These are phyloP conservation scores for Cercospora nicotianae DNA, from an alignment of 2,329 filamentous ascomycete species.

Conservation along the genomic window DNA sequence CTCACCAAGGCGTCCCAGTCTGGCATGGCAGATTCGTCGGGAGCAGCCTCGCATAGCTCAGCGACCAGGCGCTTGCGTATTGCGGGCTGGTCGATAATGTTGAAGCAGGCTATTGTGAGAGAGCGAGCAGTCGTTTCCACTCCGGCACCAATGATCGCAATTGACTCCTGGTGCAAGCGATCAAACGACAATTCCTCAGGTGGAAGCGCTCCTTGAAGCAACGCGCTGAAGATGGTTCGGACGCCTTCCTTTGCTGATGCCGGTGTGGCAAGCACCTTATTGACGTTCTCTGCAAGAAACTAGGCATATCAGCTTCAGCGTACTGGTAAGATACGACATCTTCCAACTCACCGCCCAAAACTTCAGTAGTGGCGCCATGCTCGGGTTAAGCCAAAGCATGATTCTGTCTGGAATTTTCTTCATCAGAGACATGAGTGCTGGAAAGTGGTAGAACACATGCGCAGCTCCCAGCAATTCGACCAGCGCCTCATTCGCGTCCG, in stretches of 20 bases:
- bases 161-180: conserved; percentile 44
- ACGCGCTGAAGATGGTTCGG: conserved; percentile 17
- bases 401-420: background rate
- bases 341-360: background rate
- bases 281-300: background rate
- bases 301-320: background rate
- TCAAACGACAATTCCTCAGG: conserved; percentile 40
- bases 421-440: conserved; percentile 3
- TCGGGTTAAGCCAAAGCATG: conserved; percentile 6
- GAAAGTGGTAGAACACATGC: conserved; percentile 11
- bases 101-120: conserved; percentile 45
- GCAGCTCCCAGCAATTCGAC: background rate
- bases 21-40: conserved; percentile 14
- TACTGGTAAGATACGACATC: background rate
- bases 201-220: conserved; percentile 13
- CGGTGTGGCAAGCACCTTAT: background rate
- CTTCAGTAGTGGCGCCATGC: conserved; percentile 8
- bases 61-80: conserved; percentile 39
- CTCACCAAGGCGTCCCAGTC: conserved; percentile 18
- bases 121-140: conserved; percentile 48
- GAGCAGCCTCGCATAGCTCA: conserved; percentile 39
- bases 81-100: conserved; percentile 42
- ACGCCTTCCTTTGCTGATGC: conserved; percentile 2
- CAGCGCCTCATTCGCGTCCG: conserved; percentile 13
- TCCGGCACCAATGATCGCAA: conserved; percentile 49